Base-by-base conservation (phyloP, 75 land plant species). In the Larix kaempferi region DNA sequence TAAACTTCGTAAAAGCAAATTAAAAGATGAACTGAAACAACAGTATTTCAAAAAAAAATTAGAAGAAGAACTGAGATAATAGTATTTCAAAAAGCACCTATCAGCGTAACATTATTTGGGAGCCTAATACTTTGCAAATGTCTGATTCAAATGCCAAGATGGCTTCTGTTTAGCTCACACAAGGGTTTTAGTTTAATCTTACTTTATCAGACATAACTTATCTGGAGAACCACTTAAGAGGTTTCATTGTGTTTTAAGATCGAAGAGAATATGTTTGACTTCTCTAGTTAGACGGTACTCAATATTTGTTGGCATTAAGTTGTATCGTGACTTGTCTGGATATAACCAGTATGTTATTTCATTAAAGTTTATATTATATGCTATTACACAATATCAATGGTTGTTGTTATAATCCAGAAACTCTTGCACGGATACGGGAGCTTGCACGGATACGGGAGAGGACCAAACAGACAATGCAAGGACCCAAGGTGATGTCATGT, bases 401-500 rank as follows among this genome's bases (percentile, higher is more conserved):
- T 12, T 44, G 59, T 75, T 66, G 25, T 65, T 49, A 25, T 71
- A 19, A 60, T 72, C 54, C 95, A 89, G 98, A 94, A 76, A 88
- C 93, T 33, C 79, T 80, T 78, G 71, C 83, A 27, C 88, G 82
- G 57, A 94, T 94, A 54, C 78, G 75, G n/a, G n/a, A n/a, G n/a
- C n/a, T n/a, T n/a, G n/a, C n/a, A n/a, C n/a, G n/a, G n/a, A 29
- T 7, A 37, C 77, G 74, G 71, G 98, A 96, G 87, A 81, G 93
- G 73, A 94, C 93, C 19, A 86, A 44, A 77, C 62, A 84, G 58
- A 95, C 97, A 2, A 96, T 96, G 99, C 91, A 86, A 80, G 78
- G 89, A 72, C 95, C 92, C 77, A 85, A 90, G 94, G 99, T 94
- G 91, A 94, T 78, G 91, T 86, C 91, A 89, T 91, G 90, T 89